phyloP scores from a whole-genome alignment of 352 stramenopile species.

The Phytophthora rubi region DNA sequence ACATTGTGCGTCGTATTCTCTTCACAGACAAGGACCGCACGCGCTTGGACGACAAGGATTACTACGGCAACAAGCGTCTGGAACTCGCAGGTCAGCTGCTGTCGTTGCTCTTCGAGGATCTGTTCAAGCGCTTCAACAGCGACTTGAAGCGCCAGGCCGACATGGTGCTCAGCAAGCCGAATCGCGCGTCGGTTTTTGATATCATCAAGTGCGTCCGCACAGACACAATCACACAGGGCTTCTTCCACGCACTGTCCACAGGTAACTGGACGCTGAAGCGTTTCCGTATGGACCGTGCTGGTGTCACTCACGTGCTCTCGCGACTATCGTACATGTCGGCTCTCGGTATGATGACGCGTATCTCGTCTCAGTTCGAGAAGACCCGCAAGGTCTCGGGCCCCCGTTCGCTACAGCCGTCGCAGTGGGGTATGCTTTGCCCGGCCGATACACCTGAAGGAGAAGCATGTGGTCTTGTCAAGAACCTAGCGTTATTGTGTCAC shows the following conservation, averaged over 20 bases:
- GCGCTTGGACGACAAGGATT: conserved; percentile 98
- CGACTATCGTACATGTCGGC: conserved; percentile 98
- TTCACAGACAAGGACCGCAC: conserved; percentile 89
- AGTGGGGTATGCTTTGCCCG: conserved; percentile 99
- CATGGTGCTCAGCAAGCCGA: conserved; percentile 98
- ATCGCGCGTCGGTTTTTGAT: conserved; percentile 98
- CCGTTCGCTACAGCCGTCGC: conserved; percentile 97
- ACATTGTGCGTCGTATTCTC: conserved; percentile 95
- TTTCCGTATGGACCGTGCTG: conserved; percentile 99
- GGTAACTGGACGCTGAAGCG: conserved; percentile 99
- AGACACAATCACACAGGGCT: conserved; percentile 98
- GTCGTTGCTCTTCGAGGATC: conserved; percentile 98
- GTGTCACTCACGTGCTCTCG: conserved; percentile 97
- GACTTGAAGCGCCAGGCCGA: conserved; percentile 98
- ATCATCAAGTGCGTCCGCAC: conserved; percentile 97
- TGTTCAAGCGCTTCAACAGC: conserved; percentile 99
- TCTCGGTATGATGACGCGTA: conserved; percentile 99
- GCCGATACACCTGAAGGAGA: conserved; percentile 99
- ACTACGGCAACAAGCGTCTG: conserved; percentile 99
- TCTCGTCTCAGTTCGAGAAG: conserved; percentile 99
- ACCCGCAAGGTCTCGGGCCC: conserved; percentile 98
- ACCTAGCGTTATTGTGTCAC: conserved; percentile 98
- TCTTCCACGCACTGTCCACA: conserved; percentile 86
- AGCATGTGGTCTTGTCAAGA: conserved; percentile 99
- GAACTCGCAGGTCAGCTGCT: conserved; percentile 98